Base-by-base conservation (phyloP, 306 rosid genomes). In the Cicer chorassanicum region DNA sequence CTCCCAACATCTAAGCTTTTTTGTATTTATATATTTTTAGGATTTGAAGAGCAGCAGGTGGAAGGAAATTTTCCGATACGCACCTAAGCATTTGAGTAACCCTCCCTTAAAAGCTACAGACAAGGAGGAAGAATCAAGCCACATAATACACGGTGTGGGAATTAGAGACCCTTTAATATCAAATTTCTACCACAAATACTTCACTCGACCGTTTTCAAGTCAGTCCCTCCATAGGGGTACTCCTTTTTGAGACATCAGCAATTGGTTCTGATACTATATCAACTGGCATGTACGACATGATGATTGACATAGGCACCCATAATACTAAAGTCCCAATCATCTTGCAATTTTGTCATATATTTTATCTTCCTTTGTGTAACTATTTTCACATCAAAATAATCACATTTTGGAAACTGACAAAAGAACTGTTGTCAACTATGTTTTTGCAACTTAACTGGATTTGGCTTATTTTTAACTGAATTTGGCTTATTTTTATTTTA, bases 1-100 rank as follows among this genome's bases (percentile, higher is more conserved):
- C 51, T 68, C 74, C 73, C 39, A 68, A 54, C 57, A 78, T 54
- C 63, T 60, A 60, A 60, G 16, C 15, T 19, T 18, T 62, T 49
- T 39, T 29, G 62, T 59, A 11, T 72, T 54, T 42, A 8, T 44
- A 48, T 60, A 39, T 19, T 43, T 64, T 71, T 49, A 68, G 73
- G 73, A 21, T 39, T 70, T 21, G 15, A 54, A 61, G 59, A 78
- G 78, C 40, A 50, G 9, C 50, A 6, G 24, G 16, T 42, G 45
- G 42, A 45, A 54, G 56, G 70, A 63, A 48, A 65, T 74, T 65
- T 56, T 55, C 43, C 34, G 65, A 34, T 34, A 34, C 6, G 19
- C 65, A 11, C 14, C 42, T 59, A 24, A 24, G 9, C 18, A 12
- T n/a, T 5, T 4, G 3, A 10, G 65, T 34, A 59, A 29, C 4